These are phyloP conservation scores for Auxenochlorella pyrenoidosa DNA, from an alignment of 139 green algal genomes.

Conservation along the genomic window DNA sequence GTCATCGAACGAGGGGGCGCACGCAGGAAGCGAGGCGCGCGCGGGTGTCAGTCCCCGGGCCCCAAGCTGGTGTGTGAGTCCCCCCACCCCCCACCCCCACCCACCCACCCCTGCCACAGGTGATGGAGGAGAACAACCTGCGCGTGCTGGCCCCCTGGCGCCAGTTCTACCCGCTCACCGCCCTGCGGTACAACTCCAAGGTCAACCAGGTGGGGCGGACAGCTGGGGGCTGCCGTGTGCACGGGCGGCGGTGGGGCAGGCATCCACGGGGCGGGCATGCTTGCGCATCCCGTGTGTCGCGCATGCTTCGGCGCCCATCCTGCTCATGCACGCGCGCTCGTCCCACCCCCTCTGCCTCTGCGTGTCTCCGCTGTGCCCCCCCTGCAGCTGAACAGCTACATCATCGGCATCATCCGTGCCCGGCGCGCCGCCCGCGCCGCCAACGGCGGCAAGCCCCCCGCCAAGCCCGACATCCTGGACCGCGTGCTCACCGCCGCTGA, in stretches of 20 bases:
- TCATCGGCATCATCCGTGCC: constrained; percentile 67
- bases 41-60: too few relatives aligned
- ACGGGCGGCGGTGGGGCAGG: neutral
- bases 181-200: constrained; percentile 42
- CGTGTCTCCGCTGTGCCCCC: neutral
- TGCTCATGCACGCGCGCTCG: neutral
- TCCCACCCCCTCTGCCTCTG: too few relatives aligned
- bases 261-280: neutral
- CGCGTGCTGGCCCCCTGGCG: constrained; percentile 88
- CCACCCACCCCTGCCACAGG: constrained; percentile 80
- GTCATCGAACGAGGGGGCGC: too few relatives aligned
- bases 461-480: constrained; percentile 82
- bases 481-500: constrained; percentile 63
- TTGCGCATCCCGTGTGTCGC: neutral
- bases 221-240: too few relatives aligned
- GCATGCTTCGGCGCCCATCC: too few relatives aligned
- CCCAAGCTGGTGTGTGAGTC: neutral
- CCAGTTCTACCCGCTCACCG: constrained; percentile 68
- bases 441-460: constrained; percentile 39
- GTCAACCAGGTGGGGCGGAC: constrained; percentile 4
- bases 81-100: constrained; percentile 68
- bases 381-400: constrained; percentile 81
- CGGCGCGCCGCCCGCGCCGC: constrained; percentile 46
- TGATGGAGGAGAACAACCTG: constrained; percentile 94
- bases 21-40: too few relatives aligned